Base-by-base conservation (phyloP, 2,329 filamentous ascomycete species). In the Niveomyces coronatus region DNA sequence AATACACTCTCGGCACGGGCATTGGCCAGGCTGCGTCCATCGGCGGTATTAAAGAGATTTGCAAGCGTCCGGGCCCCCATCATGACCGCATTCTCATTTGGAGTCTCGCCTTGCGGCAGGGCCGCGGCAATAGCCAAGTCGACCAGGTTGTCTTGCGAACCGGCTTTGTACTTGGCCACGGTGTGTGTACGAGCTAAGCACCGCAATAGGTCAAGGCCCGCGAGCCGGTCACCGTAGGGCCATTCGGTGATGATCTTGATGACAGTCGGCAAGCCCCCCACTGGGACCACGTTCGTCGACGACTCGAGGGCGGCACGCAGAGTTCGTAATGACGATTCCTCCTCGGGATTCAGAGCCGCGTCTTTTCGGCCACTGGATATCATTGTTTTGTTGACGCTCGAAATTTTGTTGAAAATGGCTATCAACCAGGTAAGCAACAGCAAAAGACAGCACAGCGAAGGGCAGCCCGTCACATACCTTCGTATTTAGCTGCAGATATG, bases 201-300 rank as follows among this genome's bases (percentile, higher is more conserved):
- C n/a, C 91, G 84, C 5, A 96, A 70, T 2, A 96, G 67, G 56
- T 96, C 91, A 1, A 98, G 72, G 10, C 79, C 85, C 1, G 91
- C 84, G 0, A 98, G 70, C 31, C 87, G 80, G 47, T 85, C 83
- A 10, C 78, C 68, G 37, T 82, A 78, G 3, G 88, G 82, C 91
- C 91, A 98, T 22, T 68, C 59, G 0, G 83, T 85, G 14, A 79
- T 74, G 37, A 93, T 71, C 50, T 79, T 85, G 41, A 86, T 63
- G 5, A 87, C 66, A 0, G 86, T 62, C 16, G 77, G 65, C 3
- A 89, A 58, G 1, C 76, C 71, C 14, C 64, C 54, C 6, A 69
- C 57, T 6, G 57, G 63, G 28, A 70, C n/a, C n/a, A n/a, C 59
- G 23, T 69, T 64, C 47, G 67, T 69, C 45, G 62, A 58, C 3